These are phyloP conservation scores for Penicillium canescens DNA, from an alignment of 495 filamentous ascomycete species.

Conservation along the genomic window DNA sequence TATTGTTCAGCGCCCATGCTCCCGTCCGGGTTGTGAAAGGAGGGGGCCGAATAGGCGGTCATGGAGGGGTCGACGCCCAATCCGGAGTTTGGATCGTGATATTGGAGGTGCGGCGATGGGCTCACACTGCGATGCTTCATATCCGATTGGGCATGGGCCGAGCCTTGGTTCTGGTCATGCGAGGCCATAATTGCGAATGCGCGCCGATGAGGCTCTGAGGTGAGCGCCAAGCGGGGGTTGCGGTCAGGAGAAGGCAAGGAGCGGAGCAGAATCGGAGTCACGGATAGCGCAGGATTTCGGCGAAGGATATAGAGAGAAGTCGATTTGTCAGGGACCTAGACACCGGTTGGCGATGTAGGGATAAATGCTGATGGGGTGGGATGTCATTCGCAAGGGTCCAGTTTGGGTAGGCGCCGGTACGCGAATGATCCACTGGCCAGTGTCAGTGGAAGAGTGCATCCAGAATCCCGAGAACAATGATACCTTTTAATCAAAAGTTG, in stretches of 20 bases:
- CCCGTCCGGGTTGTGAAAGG: conserved; percentile 25
- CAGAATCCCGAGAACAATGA: background rate
- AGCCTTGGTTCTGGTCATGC: conserved; percentile 33
- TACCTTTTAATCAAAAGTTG: conserved; percentile 2
- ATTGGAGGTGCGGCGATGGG: conserved; percentile 42
- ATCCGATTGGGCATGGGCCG: conserved; percentile 27
- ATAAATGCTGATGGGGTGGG: conserved; percentile 2
- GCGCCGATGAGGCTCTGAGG: conserved; percentile 13
- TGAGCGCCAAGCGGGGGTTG: conserved; percentile 15
- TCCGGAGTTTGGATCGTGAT: conserved; percentile 37
- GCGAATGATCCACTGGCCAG: conserved; percentile 3
- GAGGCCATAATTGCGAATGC: conserved; percentile 34
- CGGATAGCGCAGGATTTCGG: background rate
- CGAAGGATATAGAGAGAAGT: background rate
- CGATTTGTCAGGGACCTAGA: conserved; percentile 5
- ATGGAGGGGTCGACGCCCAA: conserved; percentile 41
- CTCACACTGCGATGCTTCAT: conserved; percentile 43
- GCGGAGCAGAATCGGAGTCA: background rate
- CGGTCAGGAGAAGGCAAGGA: background rate
- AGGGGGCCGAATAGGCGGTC: conserved; percentile 27
- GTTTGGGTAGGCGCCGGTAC: background rate
- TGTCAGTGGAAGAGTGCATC: conserved; percentile 7
- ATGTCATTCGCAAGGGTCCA: conserved; percentile 22
- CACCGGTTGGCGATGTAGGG: conserved; percentile 2
- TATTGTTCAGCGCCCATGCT: conserved; percentile 29